Evolutionary conservation across 2,329 filamentous ascomycete species (phyloP).

Genomic region (Beauveria sp.): DNA sequence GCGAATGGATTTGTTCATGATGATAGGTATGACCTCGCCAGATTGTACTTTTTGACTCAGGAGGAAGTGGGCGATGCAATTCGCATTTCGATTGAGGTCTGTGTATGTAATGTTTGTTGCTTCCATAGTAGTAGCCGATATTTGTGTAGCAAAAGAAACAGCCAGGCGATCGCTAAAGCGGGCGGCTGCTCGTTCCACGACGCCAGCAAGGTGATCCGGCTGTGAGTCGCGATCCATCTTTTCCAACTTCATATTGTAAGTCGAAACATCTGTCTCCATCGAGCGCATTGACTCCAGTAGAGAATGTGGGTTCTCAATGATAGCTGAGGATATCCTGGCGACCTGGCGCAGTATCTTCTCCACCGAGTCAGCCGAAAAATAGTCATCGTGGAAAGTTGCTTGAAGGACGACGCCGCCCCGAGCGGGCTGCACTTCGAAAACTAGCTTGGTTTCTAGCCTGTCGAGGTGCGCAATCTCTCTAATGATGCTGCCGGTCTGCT

Average conservation of each 20-base stretch:
- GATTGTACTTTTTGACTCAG: conserved; percentile 34
- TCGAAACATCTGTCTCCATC: neutral
- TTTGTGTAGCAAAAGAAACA: conserved; percentile 4
- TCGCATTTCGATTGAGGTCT: conserved; percentile 56
- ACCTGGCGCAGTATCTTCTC: conserved; percentile 54
- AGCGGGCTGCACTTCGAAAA: conserved; percentile 68
- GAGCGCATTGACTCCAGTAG: neutral
- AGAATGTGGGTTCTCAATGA: conserved; percentile 21
- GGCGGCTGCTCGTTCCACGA: conserved; percentile 41
- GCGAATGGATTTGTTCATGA: conserved; percentile 67
- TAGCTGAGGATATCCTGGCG: conserved; percentile 35
- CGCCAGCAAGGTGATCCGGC: conserved; percentile 53
- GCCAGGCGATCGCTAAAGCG: neutral
- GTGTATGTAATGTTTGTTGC: conserved; percentile 51
- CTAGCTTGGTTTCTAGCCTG: conserved; percentile 65
- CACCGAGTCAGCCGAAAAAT: conserved; percentile 48
- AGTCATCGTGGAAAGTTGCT: conserved; percentile 39
- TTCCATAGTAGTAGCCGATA: conserved; percentile 13
- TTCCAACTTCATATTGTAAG: conserved; percentile 2
- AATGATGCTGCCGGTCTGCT: conserved; percentile 29
- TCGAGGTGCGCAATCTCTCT: conserved; percentile 56
- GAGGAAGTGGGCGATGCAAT: conserved; percentile 53
- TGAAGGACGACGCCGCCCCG: conserved; percentile 33
- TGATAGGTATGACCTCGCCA: conserved; percentile 60
- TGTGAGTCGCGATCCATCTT: conserved; percentile 15